Evolutionary conservation across 1,139 yeast species (phyloP), one percentile per base, ranked within the genome.

Genomic region (Pichiaceae sp.): DNA sequence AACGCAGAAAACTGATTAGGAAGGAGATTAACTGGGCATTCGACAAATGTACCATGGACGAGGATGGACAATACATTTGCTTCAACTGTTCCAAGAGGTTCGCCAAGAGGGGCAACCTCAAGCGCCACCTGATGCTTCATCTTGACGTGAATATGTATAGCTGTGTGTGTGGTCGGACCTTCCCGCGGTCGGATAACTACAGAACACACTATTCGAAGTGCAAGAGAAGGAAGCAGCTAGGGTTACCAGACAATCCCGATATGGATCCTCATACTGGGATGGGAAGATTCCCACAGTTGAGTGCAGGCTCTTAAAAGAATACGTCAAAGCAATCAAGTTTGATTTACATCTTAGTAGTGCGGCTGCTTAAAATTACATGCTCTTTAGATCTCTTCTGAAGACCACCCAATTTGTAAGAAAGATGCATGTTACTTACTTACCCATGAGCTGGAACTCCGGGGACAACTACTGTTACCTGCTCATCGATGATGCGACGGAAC

Each of bases 361-460:
- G n/a, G n/a, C n/a, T n/a, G n/a, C n/a, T n/a, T n/a, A n/a, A n/a
- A n/a, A n/a, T n/a, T n/a, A n/a, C n/a, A n/a, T n/a, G n/a, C n/a
- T n/a, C n/a, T n/a, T n/a, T n/a, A n/a, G n/a, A n/a, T n/a, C n/a
- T n/a, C n/a, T n/a, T n/a, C n/a, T n/a, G n/a, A n/a, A n/a, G n/a
- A n/a, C n/a, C n/a, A n/a, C n/a, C 11, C 24, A 21, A 11, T 21
- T 21, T 21, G 11, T 21, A 7, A 21, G 24, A 21, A 21, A 57
- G 35, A 89, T 89, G 97, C 93, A 85, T 51, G 71, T 89, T 42
- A 71, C 76, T 52, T 62, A 82, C 28, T 75, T 91, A 49, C 89
- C 91, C 42, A 89, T 87, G 96, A 76, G 96, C 62, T 89, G 97
- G 97, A 87, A 91, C 40, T 60, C 74, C 21, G 96, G 96, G 40